These are phyloP conservation scores for Eucalyptus globulus DNA, from an alignment of 345 rosid species.

Conservation along the genomic window DNA sequence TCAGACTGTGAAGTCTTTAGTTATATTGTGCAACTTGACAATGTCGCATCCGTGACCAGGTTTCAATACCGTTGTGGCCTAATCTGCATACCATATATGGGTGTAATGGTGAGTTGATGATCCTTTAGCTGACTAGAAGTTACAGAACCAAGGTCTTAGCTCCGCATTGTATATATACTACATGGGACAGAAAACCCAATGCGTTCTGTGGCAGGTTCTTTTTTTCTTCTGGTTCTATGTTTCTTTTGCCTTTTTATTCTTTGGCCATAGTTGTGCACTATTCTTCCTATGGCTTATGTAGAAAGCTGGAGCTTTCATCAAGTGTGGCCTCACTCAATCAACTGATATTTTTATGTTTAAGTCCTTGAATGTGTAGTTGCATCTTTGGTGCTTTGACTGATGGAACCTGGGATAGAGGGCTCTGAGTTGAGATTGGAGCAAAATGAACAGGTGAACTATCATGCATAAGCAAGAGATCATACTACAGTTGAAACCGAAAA, in stretches of 20 bases:
- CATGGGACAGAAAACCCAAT: background rate
- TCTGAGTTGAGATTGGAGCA: background rate
- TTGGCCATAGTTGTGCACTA: background rate
- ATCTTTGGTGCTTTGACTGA: background rate
- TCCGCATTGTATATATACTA: background rate
- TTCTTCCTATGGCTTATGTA: background rate
- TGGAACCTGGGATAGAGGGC: background rate
- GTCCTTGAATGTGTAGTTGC: background rate
- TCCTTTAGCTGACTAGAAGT: background rate
- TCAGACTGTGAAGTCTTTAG: background rate
- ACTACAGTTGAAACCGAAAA: background rate
- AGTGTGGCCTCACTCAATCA: background rate
- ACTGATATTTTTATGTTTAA: background rate
- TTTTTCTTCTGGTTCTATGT: background rate
- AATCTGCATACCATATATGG: background rate
- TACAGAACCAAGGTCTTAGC: background rate
- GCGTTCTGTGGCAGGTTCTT: background rate
- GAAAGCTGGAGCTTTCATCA: background rate
- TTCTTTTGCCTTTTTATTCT: background rate
- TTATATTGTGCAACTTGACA: background rate
- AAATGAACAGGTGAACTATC: background rate
- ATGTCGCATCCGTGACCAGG: background rate
- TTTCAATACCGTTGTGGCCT: background rate
- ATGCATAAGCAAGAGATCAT: background rate
- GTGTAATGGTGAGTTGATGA: background rate